Conservation (phyloP, 345 rosid genomes). For the Iberis pinnata region DNA sequence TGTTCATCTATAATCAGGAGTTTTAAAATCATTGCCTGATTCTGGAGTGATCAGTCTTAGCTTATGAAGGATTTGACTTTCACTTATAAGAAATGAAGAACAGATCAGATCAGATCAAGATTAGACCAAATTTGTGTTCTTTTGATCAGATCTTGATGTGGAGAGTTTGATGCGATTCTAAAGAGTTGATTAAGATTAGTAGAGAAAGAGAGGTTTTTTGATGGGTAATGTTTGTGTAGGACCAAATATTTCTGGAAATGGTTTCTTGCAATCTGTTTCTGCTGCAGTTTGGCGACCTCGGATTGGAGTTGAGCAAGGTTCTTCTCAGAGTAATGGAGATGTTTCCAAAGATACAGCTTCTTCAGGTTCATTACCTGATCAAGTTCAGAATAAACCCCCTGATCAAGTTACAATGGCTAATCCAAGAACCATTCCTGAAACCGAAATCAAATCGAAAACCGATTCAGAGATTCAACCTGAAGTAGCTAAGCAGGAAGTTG, state of each 20-base stretch:
- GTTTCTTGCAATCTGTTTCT: constrained; percentile 68
- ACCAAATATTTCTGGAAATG: constrained; percentile 55
- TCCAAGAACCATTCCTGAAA: constrained; percentile 27
- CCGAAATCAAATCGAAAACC: constrained; percentile 25
- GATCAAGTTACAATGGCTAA: constrained; percentile 47
- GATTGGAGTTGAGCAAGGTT: constrained; percentile 39
- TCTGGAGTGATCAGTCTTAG: too few species aligned
- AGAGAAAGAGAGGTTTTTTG: constrained; percentile 4
- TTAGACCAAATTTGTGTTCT: background rate
- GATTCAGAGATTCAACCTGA: constrained; percentile 14
- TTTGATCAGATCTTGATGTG: constrained; percentile 39
- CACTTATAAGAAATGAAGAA: constrained; percentile 16
- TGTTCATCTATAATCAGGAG: constrained; percentile 7
- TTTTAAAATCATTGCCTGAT: too few species aligned
- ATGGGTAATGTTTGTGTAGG: constrained; percentile 91
- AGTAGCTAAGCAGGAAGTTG: constrained; percentile 25
- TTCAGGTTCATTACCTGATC: constrained; percentile 37
- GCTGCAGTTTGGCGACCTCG: constrained; percentile 72
- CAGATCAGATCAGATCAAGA: constrained; percentile 23
- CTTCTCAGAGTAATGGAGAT: constrained; percentile 33
- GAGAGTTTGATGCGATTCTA: constrained; percentile 20
- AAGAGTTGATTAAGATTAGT: constrained; percentile 20
- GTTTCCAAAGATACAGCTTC: constrained; percentile 28
- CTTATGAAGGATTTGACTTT: constrained; percentile 20
- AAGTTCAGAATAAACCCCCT: constrained; percentile 64